Percentiles rank a stretch among this genome's conserved stretches.
phyloP scores from a whole-genome alignment of 768 basidiomycete genomes.

The Mrakia hoshinonis region DNA sequence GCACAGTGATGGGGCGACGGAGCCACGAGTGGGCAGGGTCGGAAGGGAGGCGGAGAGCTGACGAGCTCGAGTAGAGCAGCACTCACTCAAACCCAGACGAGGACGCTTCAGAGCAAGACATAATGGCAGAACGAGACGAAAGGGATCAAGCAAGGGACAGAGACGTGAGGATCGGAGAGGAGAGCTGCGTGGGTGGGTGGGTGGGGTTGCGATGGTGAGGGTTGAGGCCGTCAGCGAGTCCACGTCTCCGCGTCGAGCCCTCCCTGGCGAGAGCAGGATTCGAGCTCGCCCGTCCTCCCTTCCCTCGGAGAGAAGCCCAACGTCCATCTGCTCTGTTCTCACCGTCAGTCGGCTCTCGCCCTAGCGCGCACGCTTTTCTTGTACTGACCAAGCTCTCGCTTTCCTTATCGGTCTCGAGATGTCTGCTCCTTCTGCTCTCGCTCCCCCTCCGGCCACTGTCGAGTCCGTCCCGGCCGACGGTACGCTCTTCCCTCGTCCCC shows the following conservation, averaged over 20 bases:
- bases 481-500: not conserved
- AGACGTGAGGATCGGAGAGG: not conserved
- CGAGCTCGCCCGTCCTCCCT: not conserved
- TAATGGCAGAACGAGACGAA: not conserved
- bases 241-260: not conserved
- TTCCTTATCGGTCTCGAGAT: too few relatives aligned
- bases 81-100: slow-evolving; percentile 23
- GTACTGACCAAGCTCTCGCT: too few relatives aligned
- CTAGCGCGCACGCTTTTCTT: too few relatives aligned
- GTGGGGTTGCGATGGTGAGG: not conserved
- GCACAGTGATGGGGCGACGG: not conserved
- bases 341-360: not conserved
- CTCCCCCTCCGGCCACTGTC: slow-evolving; percentile 11
- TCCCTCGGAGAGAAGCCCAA: not conserved
- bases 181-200: not conserved
- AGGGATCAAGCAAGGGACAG: not conserved
- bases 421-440: slow-evolving; percentile 10
- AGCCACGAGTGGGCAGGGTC: too few relatives aligned
- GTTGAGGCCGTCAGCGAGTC: not conserved
- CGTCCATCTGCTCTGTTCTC: not conserved
- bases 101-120: slow-evolving; percentile 6
- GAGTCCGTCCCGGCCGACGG: slow-evolving; percentile 12
- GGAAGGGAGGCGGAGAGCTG: not conserved
- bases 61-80: not conserved
- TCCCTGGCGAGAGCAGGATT: too few relatives aligned